A percentile compares a stretch with the other conserved stretches of the same genome.
Conservation (phyloP, 345 rosid genomes). For the Capsella bursapastoris region DNA sequence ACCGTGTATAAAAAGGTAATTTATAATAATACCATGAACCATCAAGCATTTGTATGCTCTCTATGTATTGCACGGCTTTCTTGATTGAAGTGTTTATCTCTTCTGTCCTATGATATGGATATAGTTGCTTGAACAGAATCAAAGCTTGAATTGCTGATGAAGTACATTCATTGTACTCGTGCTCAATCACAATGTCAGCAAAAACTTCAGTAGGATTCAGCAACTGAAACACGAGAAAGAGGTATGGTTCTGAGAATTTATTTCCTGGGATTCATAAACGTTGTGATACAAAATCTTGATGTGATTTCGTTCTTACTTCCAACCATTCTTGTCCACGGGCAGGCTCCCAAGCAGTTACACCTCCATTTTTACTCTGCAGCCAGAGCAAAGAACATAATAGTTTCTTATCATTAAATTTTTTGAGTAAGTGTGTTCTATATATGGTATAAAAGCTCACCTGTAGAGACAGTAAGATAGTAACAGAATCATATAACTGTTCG, state of each 20-base stretch:
- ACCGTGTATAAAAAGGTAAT: background rate
- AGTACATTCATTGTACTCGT: constrained; percentile 60
- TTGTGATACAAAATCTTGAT: background rate
- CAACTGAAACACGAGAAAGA: constrained; percentile 40
- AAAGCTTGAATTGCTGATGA: constrained; percentile 51
- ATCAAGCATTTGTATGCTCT: constrained; percentile 47
- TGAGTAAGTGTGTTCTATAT: background rate
- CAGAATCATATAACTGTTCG: constrained; percentile 56
- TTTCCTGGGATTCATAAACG: background rate
- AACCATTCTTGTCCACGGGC: constrained; percentile 45
- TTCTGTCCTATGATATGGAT: constrained; percentile 46
- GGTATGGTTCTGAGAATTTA: background rate
- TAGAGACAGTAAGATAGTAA: constrained; percentile 60
- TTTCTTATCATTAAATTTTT: background rate
- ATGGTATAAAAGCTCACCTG: constrained; percentile 49
- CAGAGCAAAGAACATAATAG: background rate
- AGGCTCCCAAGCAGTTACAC: constrained; percentile 50
- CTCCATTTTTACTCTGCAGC: constrained; percentile 46
- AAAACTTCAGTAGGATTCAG: constrained; percentile 57
- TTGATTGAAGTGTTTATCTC: constrained; percentile 47
- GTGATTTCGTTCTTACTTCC: constrained; percentile 38
- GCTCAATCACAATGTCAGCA: constrained; percentile 55
- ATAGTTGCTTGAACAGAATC: constrained; percentile 50
- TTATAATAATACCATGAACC: constrained; percentile 50
- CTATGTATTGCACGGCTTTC: constrained; percentile 44